Percentiles rank a stretch among this genome's conserved stretches.
Evolutionary conservation across 768 basidiomycete genomes (phyloP).

Genomic region (Tricholoma hemisulphureum): DNA sequence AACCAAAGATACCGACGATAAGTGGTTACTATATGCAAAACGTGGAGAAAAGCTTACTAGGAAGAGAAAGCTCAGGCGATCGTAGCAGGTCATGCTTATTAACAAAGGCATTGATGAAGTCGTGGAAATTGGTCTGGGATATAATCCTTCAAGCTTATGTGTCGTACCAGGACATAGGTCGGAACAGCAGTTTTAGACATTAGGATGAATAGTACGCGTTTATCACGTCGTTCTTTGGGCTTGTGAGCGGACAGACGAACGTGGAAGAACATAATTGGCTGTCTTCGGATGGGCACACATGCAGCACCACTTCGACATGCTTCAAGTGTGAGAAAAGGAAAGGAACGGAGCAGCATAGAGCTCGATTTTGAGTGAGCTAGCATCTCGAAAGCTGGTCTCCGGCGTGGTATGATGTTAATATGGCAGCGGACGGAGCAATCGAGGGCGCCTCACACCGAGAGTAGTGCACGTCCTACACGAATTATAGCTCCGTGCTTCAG

Average conservation of each 20-base stretch:
- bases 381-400: constrained; percentile 44
- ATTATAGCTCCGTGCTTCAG: constrained; percentile 61
- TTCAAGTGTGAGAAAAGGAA: constrained; percentile 67
- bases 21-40: neutral
- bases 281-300: constrained; percentile 42
- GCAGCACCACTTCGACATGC: constrained; percentile 42
- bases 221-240: constrained; percentile 53
- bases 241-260: neutral
- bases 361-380: constrained; percentile 50
- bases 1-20: constrained; percentile 68
- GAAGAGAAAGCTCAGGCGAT: constrained; percentile 76
- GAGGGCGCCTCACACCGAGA: constrained; percentile 43
- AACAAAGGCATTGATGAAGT: constrained; percentile 58
- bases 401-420: constrained; percentile 25
- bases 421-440: neutral
- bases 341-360: constrained; percentile 35
- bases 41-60: constrained; percentile 43
- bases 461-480: constrained; percentile 61
- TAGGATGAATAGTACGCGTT: constrained; percentile 60
- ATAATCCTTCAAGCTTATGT: constrained; percentile 5
- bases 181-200: constrained; percentile 66
- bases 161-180: constrained; percentile 56
- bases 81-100: constrained; percentile 59
- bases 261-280: constrained; percentile 39
- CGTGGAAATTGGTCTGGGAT: constrained; percentile 51